Percentiles rank a stretch among this genome's conserved stretches.
phyloP scores from a whole-genome alignment of 2,329 filamentous ascomycete genomes.

The Arthrobotrys conoides region DNA sequence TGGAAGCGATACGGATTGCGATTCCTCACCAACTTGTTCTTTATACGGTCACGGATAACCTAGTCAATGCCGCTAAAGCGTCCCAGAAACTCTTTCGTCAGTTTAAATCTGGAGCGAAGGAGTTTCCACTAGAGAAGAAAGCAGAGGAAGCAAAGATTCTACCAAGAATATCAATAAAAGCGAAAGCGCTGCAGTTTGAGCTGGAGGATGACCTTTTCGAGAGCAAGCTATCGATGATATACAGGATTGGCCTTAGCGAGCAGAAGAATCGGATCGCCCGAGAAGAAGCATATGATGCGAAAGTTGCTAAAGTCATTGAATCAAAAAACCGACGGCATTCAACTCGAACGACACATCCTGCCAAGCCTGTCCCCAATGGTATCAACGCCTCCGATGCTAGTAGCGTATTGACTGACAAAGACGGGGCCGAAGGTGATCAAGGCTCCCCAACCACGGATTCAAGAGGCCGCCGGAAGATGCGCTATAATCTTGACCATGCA shows the following conservation, averaged over 20 bases:
- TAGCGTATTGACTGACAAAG: conserved; percentile 39
- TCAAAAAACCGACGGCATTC: conserved; percentile 72
- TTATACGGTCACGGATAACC: conserved; percentile 92
- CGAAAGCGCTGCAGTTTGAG: conserved; percentile 87
- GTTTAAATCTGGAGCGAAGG: conserved; percentile 87
- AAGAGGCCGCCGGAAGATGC: conserved; percentile 65
- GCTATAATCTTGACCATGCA: conserved; percentile 85
- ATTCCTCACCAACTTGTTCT: conserved; percentile 93
- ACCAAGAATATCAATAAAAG: conserved; percentile 85
- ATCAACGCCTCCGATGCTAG: conserved; percentile 47
- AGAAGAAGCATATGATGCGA: conserved; percentile 89
- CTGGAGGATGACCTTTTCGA: conserved; percentile 97
- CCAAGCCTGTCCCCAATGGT: conserved; percentile 54
- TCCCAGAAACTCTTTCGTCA: conserved; percentile 92
- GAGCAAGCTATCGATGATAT: conserved; percentile 96
- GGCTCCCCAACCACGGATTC: conserved; percentile 44
- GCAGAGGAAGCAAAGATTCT: conserved; percentile 89
- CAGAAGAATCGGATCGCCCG: conserved; percentile 90
- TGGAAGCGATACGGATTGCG: conserved; percentile 87
- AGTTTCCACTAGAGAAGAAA: conserved; percentile 87
- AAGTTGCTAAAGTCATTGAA: conserved; percentile 85
- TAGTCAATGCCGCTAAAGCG: conserved; percentile 88
- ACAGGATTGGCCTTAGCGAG: conserved; percentile 87
- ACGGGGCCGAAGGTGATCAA: conserved; percentile 19
- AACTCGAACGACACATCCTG: conserved; percentile 15